Percentiles rank a stretch among this genome's conserved stretches.
These are phyloP conservation scores for Tetrapisispora fleetii DNA, from an alignment of 805 yeast species.

Conservation along the genomic window DNA sequence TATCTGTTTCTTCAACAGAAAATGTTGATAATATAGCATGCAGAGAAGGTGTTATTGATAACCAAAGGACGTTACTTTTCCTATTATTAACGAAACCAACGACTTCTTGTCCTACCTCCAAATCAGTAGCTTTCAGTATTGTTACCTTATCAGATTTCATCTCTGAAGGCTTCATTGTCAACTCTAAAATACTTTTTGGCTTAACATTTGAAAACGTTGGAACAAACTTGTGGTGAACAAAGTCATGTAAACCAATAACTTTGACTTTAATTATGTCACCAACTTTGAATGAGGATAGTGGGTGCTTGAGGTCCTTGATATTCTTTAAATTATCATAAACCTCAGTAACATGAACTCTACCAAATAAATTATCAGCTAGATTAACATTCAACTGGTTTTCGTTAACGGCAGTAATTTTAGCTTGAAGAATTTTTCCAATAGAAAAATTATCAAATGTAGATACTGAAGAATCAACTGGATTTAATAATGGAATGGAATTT, in stretches of 20 bases:
- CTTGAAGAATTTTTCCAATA: constrained; percentile 55
- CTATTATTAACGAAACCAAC: constrained; percentile 58
- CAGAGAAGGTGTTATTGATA: constrained; percentile 55
- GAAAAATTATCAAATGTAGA: constrained; percentile 40
- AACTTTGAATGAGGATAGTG: constrained; percentile 47
- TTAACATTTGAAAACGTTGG: constrained; percentile 53
- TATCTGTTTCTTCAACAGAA: constrained; percentile 43
- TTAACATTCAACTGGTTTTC: constrained; percentile 65
- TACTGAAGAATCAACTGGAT: constrained; percentile 52
- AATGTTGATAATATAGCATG: constrained; percentile 57
- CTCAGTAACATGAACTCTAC: constrained; percentile 70
- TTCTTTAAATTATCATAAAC: constrained; percentile 44
- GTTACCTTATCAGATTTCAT: constrained; percentile 18
- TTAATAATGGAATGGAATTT: constrained; percentile 25
- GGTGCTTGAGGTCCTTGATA: constrained; percentile 48
- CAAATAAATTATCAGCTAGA: constrained; percentile 69
- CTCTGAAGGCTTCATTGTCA: constrained; percentile 44
- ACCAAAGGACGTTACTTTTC: constrained; percentile 53
- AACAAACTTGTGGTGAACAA: constrained; percentile 54
- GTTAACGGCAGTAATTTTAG: constrained; percentile 50
- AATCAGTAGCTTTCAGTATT: constrained; percentile 33
- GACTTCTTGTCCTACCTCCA: constrained; percentile 39
- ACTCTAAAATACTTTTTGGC: constrained; percentile 51
- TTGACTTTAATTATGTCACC: constrained; percentile 53
- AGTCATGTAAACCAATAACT: constrained; percentile 70